These are phyloP conservation scores for Puccinia coronata DNA, from an alignment of 1,284 basidiomycete genomes.

Conservation along the genomic window DNA sequence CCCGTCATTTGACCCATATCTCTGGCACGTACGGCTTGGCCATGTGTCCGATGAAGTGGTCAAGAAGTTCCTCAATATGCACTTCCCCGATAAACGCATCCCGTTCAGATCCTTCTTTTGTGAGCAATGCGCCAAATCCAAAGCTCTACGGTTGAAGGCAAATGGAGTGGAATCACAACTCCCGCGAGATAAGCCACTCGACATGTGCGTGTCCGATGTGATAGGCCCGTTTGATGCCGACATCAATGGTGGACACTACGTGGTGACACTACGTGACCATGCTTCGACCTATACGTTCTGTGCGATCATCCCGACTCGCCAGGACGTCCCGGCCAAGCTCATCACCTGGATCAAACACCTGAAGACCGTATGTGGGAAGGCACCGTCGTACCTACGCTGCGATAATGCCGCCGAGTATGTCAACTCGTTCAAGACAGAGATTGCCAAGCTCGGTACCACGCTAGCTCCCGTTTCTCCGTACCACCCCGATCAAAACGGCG, in stretches of 20 bases:
- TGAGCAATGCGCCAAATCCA: background rate
- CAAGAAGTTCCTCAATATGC: background rate
- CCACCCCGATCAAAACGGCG: slow-evolving; percentile 16
- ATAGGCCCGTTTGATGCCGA: background rate
- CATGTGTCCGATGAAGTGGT: background rate
- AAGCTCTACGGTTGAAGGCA: background rate
- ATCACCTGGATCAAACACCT: background rate
- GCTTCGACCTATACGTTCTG: slow-evolving; percentile 1
- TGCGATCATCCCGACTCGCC: background rate
- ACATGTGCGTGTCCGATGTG: background rate
- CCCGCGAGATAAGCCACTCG: background rate
- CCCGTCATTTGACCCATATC: background rate
- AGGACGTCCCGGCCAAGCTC: background rate
- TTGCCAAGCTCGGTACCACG: background rate
- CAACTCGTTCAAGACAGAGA: background rate
- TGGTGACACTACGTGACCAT: background rate
- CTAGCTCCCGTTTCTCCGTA: background rate
- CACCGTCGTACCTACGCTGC: background rate
- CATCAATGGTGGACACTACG: background rate
- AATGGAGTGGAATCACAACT: background rate
- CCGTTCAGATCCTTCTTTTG: background rate
- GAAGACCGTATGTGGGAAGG: background rate
- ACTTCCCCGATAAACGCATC: background rate
- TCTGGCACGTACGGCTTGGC: background rate
- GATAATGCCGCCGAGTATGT: background rate